Evolutionary conservation across 1,139 yeast species (phyloP).

Genomic region (Kodamaea ohmeri): DNA sequence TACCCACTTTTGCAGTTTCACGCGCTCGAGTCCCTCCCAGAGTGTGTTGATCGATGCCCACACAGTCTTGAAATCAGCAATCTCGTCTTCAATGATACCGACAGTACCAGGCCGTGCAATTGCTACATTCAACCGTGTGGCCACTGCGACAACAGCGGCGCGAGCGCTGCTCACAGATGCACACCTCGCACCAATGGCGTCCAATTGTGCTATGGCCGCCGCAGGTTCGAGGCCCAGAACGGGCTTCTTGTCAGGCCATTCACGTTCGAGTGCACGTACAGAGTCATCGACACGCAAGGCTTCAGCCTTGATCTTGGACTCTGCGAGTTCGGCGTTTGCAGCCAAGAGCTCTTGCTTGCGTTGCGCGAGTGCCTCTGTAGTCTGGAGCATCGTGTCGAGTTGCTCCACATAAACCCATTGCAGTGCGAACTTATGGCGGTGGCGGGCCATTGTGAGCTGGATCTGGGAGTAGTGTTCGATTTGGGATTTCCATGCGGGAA

Average conservation of each 20-base stretch:
- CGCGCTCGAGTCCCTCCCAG: slow-evolving; percentile 48
- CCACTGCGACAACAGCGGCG: slow-evolving; percentile 38
- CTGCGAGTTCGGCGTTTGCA: slow-evolving; percentile 41
- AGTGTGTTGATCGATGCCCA: slow-evolving; percentile 65
- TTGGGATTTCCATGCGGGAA: slow-evolving; percentile 26
- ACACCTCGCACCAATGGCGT: slow-evolving; percentile 37
- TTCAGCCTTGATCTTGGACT: slow-evolving; percentile 43
- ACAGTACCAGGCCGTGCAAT: slow-evolving; percentile 30
- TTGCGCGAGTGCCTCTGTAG: slow-evolving; percentile 42
- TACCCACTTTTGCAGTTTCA: slow-evolving; percentile 51
- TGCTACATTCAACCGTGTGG: slow-evolving; percentile 41
- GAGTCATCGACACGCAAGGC: slow-evolving; percentile 37
- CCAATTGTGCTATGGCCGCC: slow-evolving; percentile 49
- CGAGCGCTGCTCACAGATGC: slow-evolving; percentile 19
- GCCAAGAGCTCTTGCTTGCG: slow-evolving; percentile 40
- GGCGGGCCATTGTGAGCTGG: slow-evolving; percentile 44
- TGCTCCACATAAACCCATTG: slow-evolving; percentile 69
- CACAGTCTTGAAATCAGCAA: slow-evolving; percentile 56
- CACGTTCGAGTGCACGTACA: slow-evolving; percentile 22
- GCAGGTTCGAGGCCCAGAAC: slow-evolving; percentile 47
- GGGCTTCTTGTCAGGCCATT: slow-evolving; percentile 56
- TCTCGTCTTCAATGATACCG: slow-evolving; percentile 43
- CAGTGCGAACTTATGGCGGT: slow-evolving; percentile 47
- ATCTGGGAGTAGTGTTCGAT: slow-evolving; percentile 33
- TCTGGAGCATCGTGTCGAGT: slow-evolving; percentile 48